phyloP scores from a whole-genome alignment of 768 basidiomycete genomes.

The Tylopilus rubrobrunneus region DNA sequence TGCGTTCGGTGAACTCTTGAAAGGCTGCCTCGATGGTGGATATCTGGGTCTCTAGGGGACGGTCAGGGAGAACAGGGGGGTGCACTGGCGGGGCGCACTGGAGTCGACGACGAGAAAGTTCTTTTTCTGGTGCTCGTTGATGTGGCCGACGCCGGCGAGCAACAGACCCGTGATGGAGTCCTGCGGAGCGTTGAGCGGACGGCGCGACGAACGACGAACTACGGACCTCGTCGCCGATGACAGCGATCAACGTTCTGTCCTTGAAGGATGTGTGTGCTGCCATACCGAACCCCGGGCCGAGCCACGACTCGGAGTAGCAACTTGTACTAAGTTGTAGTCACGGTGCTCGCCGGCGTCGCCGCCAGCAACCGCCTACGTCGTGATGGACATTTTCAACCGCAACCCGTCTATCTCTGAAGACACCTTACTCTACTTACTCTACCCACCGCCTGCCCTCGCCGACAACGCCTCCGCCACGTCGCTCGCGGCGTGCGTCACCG shows the following conservation, averaged over 20 bases:
- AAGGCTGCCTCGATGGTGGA: constrained; percentile 89
- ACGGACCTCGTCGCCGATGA: constrained; percentile 94
- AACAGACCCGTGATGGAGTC: constrained; percentile 96
- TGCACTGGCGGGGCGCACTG: constrained; percentile 53
- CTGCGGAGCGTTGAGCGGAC: constrained; percentile 39
- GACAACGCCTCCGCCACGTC: constrained; percentile 61
- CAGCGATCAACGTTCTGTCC: constrained; percentile 85
- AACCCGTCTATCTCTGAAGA: constrained; percentile 83
- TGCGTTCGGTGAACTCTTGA: constrained; percentile 90
- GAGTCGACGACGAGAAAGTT: constrained; percentile 95
- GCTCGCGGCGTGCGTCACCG: constrained; percentile 64
- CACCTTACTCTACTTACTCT: constrained; percentile 72
- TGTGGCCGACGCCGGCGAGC: constrained; percentile 91
- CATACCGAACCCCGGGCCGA: constrained; percentile 32
- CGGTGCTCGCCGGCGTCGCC: background rate
- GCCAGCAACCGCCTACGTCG: background rate
- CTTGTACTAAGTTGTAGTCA: no score
- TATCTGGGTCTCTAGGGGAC: constrained; percentile 75
- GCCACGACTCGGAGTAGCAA: background rate
- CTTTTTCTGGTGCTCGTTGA: constrained; percentile 89
- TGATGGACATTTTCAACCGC: constrained; percentile 71
- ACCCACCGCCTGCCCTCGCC: constrained; percentile 50
- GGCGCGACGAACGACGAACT: background rate
- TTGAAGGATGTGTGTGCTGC: constrained; percentile 56
- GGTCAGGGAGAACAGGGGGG: constrained; percentile 8